Base-by-base conservation (phyloP, 2,329 filamentous ascomycete species). In the Penicillium rolfsii region DNA sequence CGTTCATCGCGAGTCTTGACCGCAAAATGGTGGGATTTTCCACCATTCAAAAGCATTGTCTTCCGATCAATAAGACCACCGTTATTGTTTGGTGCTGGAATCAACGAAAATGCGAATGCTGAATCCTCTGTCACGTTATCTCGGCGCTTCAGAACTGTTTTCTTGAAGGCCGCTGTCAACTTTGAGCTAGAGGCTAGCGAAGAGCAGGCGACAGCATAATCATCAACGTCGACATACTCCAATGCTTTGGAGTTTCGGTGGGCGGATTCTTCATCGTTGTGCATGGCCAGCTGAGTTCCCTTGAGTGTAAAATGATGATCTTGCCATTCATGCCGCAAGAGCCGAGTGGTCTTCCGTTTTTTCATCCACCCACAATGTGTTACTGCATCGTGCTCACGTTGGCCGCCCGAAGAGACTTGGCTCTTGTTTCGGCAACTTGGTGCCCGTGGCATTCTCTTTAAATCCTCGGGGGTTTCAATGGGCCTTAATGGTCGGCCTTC, bases 1-100 rank as follows among this genome's bases (percentile, higher is more conserved):
- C 94, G 86, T 74, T 97, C 91, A 73, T 97, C 91, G 14, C 93
- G 86, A 70, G 84, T 87, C 79, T 89, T 90, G 68, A 97, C 94
- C 0, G 94, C 91, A 74, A 98, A 98, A 75, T 98, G 92, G 73
- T 98, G 94, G 48, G 91, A 90, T 83, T 97, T 97, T 70, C 87
- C 87, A 11, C 85, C 87, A 58, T 85, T 70, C 9, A 64, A 52
- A 64, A 79, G 76, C 50, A 76, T 52, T 45, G 66, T 35, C 46
- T 71, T 74, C 16, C 67, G 68, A 74, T 78, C 71, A 81, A 67
- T 58, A 81, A 67, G 60, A 72, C 83, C 85, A 57, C 40, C 40
- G 24, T 24, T 24, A 66, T 80, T 77, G 65, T 74, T 82, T 64
- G 74, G 67, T 0, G 79, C 67, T 0, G 80, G 78, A 35, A 80